Conservation (phyloP, 495 filamentous ascomycete species). For the Hyaloscypha bicolor region DNA sequence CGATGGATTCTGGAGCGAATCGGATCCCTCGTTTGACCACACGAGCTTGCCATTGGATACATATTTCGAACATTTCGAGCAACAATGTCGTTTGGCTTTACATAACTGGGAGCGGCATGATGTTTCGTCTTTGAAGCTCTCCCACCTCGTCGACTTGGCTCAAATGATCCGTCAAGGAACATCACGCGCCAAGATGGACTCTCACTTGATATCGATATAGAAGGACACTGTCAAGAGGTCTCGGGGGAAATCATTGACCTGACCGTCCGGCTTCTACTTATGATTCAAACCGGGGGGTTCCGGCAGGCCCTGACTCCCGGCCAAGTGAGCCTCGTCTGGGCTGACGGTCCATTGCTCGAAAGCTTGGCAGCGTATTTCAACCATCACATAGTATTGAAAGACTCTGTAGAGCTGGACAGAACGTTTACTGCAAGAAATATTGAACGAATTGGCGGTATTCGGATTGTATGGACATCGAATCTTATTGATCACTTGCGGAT, state of each 20-base stretch:
- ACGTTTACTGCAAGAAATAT: constrained; percentile 35
- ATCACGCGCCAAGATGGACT: too few relatives aligned
- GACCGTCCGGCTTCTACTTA: constrained; percentile 23
- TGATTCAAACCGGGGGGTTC: constrained; percentile 21
- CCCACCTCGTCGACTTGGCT: too few relatives aligned
- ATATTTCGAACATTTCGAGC: too few relatives aligned
- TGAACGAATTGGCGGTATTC: constrained; percentile 38
- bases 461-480: constrained; percentile 45
- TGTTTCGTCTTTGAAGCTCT: too few relatives aligned
- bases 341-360: constrained; percentile 12
- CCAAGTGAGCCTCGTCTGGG: constrained; percentile 17
- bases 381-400: not conserved
- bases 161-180: too few relatives aligned
- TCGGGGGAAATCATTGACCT: constrained; percentile 14
- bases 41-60: too few relatives aligned
- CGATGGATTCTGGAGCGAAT: too few relatives aligned
- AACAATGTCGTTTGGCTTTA: too few relatives aligned
- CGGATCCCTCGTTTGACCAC: too few relatives aligned
- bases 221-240: too few relatives aligned
- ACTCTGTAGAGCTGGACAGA: constrained; percentile 26
- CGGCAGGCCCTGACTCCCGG: not conserved
- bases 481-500: constrained; percentile 46
- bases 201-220: too few relatives aligned
- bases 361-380: constrained; percentile 17
- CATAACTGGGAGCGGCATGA: too few relatives aligned